Conservation (phyloP, 441 rosid genomes). For the Croton laevigatus region DNA sequence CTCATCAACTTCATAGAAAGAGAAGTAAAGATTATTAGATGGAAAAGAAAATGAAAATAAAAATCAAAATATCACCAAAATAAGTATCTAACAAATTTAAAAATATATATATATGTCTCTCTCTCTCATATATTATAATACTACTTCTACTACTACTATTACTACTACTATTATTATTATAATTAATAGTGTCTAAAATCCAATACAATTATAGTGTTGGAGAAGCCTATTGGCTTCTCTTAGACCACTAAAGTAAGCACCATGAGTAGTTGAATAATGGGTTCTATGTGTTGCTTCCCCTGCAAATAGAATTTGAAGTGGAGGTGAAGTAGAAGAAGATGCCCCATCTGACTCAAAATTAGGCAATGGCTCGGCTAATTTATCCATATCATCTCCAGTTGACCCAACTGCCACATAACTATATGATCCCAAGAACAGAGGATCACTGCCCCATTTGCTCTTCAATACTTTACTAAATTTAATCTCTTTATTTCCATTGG, state of each 20-base stretch:
- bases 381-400: conserved; percentile 81
- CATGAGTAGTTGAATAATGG: conserved; percentile 95
- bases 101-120: not conserved
- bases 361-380: conserved; percentile 87
- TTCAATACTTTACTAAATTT: conserved; percentile 53
- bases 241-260: conserved; percentile 94
- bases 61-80: conserved; percentile 34
- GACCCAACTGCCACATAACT: conserved; percentile 86
- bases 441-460: conserved; percentile 89
- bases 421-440: conserved; percentile 86
- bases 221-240: conserved; percentile 98
- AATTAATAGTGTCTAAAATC: conserved; percentile 26
- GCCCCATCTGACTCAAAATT: conserved; percentile 10
- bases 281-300: conserved; percentile 99
- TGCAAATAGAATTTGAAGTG: conserved; percentile 85
- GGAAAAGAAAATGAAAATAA: conserved; percentile 30
- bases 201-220: conserved; percentile 66
- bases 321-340: conserved; percentile 18
- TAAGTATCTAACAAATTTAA: conserved; percentile 23
- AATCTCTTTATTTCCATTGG: conserved; percentile 23
- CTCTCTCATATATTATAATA: conserved; percentile 23
- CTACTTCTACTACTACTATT: not conserved
- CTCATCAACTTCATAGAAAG: conserved; percentile 28
- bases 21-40: conserved; percentile 27
- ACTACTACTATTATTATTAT: no score